Evolutionary conservation across 2,329 filamentous ascomycete species (phyloP).

Genomic region (Cordyceps javanica): DNA sequence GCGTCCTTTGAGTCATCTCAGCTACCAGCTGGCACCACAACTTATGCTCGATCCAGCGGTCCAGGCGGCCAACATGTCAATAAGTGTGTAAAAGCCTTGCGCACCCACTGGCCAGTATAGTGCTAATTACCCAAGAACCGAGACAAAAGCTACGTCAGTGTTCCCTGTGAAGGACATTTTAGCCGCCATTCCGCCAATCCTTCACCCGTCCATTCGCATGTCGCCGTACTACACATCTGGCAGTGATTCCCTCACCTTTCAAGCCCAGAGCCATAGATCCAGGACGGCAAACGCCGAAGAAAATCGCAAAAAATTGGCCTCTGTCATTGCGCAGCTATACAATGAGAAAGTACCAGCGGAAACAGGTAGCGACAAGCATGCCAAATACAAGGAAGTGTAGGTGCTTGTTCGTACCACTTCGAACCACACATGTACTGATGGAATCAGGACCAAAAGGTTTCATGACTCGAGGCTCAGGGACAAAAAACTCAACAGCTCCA

Average conservation of each 20-base stretch:
- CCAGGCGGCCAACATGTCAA: slow-evolving; percentile 58
- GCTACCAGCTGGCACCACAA: slow-evolving; percentile 47
- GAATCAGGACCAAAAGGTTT: slow-evolving; percentile 39
- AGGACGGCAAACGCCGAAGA: slow-evolving; percentile 46
- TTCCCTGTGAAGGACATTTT: slow-evolving; percentile 45
- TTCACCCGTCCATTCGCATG: slow-evolving; percentile 40
- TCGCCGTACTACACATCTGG: slow-evolving; percentile 49
- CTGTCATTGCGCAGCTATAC: slow-evolving; percentile 45
- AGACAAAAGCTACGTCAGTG: slow-evolving; percentile 51
- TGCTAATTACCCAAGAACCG: slow-evolving; percentile 47
- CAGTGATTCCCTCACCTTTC: slow-evolving; percentile 48
- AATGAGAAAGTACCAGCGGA: slow-evolving; percentile 39
- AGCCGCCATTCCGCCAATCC: slow-evolving; percentile 37
- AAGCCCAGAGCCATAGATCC: slow-evolving; percentile 49
- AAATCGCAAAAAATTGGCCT: slow-evolving; percentile 43
- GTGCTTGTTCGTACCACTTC: slow-evolving; percentile 15
- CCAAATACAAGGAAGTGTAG: slow-evolving; percentile 45
- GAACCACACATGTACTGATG: slow-evolving; percentile 12
- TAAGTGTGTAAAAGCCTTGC: slow-evolving; percentile 36
- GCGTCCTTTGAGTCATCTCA: slow-evolving; percentile 34
- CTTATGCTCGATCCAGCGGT: slow-evolving; percentile 52
- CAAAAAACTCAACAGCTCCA: slow-evolving; percentile 44
- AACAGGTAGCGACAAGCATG: slow-evolving; percentile 38
- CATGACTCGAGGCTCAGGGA: slow-evolving; percentile 37
- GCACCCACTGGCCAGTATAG: background rate